Percentiles rank a stretch among this genome's conserved stretches.
phyloP scores from a whole-genome alignment of 129 eudicot species.

The Lonicera japonica region DNA sequence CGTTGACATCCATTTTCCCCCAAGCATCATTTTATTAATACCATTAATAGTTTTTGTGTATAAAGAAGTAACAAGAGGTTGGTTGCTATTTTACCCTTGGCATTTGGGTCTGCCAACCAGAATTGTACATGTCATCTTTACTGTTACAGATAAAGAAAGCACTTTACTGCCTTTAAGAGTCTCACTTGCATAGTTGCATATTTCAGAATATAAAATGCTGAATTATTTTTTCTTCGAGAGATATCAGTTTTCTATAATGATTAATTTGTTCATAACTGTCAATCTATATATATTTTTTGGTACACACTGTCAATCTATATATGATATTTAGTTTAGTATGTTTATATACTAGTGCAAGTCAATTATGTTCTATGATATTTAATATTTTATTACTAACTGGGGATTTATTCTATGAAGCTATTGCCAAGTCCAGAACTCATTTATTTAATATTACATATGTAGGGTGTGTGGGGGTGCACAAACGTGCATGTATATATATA shows the following conservation, averaged over 20 bases:
- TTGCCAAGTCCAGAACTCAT: too few species aligned
- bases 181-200: too few species aligned
- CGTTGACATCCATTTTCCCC: background rate
- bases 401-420: background rate
- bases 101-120: background rate
- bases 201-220: too few species aligned
- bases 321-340: too few species aligned
- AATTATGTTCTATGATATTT: too few species aligned
- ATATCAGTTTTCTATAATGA: too few species aligned
- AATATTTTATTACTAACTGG: background rate
- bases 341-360: background rate
- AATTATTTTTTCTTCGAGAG: too few species aligned
- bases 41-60: background rate
- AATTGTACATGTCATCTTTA: background rate
- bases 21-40: background rate
- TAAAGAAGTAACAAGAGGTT: background rate
- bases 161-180: background rate
- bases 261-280: background rate
- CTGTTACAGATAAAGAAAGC: background rate
- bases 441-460: too few species aligned
- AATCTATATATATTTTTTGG: too few species aligned
- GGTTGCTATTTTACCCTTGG: background rate
- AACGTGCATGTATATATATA: too few species aligned
- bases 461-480: too few species aligned
- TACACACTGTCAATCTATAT: background rate